These are phyloP conservation scores for Mortierella sp. DNA, from an alignment of 371 early-diverging fungal genomes.

Conservation along the genomic window DNA sequence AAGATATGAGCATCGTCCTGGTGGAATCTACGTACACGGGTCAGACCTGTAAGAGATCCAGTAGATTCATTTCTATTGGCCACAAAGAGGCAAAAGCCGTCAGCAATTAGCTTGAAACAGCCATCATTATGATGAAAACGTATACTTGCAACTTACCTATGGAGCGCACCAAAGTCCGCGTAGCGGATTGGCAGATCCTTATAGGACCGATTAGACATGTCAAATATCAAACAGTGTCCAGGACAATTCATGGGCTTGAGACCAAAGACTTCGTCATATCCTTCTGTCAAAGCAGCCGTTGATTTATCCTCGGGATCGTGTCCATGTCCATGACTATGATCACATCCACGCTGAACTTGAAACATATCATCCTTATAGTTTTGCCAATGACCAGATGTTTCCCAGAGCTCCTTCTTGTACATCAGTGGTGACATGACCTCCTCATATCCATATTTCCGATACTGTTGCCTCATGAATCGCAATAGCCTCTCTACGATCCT, in stretches of 20 bases:
- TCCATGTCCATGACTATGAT: conserved; percentile 54
- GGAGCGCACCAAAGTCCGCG: conserved; percentile 97
- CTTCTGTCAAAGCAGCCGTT: conserved; percentile 31
- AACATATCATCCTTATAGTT: conserved; percentile 91
- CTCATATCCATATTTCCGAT: conserved; percentile 89
- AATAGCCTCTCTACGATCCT: conserved; percentile 87
- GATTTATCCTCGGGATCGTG: conserved; percentile 31
- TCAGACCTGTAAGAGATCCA: conserved; percentile 94
- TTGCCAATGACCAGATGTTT: conserved; percentile 95
- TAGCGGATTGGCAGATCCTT: conserved; percentile 93
- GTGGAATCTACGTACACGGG: conserved; percentile 95
- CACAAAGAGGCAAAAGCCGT: neutral
- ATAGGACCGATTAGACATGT: conserved; percentile 85
- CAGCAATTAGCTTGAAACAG: neutral
- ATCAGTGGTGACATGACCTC: conserved; percentile 98
- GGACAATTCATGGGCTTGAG: conserved; percentile 99
- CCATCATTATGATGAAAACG: neutral
- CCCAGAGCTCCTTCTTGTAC: conserved; percentile 96
- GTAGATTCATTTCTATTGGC: conserved; percentile 85
- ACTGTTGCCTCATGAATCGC: conserved; percentile 78
- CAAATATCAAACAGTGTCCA: conserved; percentile 96
- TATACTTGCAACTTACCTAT: conserved; percentile 61
- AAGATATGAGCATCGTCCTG: conserved; percentile 99
- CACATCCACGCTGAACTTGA: conserved; percentile 65
- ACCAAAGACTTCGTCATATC: conserved; percentile 78